Base-by-base conservation (phyloP, 352 stramenopile genomes). In the Pythium oligandrum region DNA sequence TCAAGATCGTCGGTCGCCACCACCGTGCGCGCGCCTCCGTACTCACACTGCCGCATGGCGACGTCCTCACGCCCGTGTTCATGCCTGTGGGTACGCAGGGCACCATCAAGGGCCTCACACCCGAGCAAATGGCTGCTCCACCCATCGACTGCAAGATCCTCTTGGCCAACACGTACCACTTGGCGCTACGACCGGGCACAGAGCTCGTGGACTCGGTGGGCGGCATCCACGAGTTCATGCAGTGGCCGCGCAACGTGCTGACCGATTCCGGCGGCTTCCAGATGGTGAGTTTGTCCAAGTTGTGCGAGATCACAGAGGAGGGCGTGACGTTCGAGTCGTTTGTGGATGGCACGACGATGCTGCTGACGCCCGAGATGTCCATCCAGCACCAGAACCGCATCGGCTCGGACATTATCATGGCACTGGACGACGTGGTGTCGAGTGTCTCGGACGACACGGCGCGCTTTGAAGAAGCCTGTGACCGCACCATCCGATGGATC, bases 221-320 rank as follows among this genome's bases (percentile, higher is more conserved):
- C 34, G 95, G 96, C 51, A 71, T 99, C 34, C 96, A 99, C 74
- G 81, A 95, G 53, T 98, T 98, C 65, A 98, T 98, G 90, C 76
- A 93, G 59, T 98, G 94, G 91, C 64, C 74, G 36, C 71, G 81
- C 40, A 96, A 97, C 66, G 78, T 99, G 53, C 69, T 99, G 37
- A 99, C 96, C 3, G 96, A 99, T 75, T 98, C 83, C 39, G 96
- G 96, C 49, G 96, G 96, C 7, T 99, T 99, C 83, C 96, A 99
- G 73, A 98, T 99, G 93, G 94, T 99, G 56, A 97, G 83, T 47
- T 75, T 99, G 37, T 84, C 97, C 32, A 87, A 96, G 54, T 73
- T 98, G n/a, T 96, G 93, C 30, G 74, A 96, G 57, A 96, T 99
- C 57, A 98, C 91, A 30, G 75, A 88, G 59, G 59, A 82, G 33